Percentiles rank a stretch among this genome's conserved stretches.
phyloP scores from a whole-genome alignment of 345 rosid species.

The Boechera retrofracta region DNA sequence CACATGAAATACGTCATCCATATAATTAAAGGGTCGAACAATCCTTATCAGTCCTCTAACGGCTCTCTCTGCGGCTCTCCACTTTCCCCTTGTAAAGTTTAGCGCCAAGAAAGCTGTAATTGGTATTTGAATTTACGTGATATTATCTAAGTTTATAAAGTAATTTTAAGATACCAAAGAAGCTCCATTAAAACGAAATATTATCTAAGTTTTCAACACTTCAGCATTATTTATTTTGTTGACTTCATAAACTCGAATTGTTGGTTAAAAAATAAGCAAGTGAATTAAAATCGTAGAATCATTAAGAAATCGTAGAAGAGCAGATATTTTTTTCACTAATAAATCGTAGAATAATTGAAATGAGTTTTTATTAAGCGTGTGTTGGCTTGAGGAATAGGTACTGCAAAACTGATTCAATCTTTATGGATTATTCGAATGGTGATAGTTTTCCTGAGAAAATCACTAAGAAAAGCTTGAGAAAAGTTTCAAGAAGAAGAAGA shows the following conservation, averaged over 20 bases:
- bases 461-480: too few species aligned
- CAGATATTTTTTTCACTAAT: neutral
- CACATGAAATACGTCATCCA: too few species aligned
- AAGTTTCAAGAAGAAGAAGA: too few species aligned
- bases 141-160: too few species aligned
- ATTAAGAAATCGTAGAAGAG: neutral
- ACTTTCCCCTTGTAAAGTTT: neutral
- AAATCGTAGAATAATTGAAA: neutral
- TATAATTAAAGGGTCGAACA: too few species aligned
- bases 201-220: neutral
- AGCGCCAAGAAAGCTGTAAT: neutral
- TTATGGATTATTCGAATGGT: neutral
- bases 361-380: slow-evolving; percentile 37
- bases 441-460: too few species aligned
- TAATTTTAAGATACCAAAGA: too few species aligned
- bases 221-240: neutral
- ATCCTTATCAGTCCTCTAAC: too few species aligned
- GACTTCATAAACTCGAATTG: neutral
- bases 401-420: too few species aligned
- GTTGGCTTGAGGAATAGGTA: slow-evolving; percentile 59
- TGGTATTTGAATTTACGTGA: neutral
- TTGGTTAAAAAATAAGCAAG: neutral
- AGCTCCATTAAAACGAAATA: too few species aligned
- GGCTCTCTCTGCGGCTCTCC: too few species aligned
- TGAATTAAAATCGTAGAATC: neutral